Evolutionary conservation across 129 eudicot species (phyloP).

Genomic region (Centrapalus pauciflorus): DNA sequence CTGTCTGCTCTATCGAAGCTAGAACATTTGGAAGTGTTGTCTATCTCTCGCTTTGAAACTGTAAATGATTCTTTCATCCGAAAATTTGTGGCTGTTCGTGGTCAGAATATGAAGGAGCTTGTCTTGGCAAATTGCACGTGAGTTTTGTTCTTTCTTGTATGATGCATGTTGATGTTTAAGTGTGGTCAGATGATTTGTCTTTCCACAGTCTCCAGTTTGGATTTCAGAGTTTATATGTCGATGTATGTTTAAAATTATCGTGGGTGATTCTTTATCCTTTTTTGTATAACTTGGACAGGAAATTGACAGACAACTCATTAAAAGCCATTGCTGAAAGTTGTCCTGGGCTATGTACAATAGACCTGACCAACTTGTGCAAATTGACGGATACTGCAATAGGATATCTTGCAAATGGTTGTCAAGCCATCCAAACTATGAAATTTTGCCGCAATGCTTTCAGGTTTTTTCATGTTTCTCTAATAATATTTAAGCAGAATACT

Average conservation of each 20-base stretch:
- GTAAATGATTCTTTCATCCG: slow-evolving; percentile 61
- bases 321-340: slow-evolving; percentile 64
- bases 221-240: not conserved
- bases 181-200: not conserved
- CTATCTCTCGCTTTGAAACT: slow-evolving; percentile 54
- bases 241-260: not conserved
- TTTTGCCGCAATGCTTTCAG: slow-evolving; percentile 69
- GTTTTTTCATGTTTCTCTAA: slow-evolving; percentile 19
- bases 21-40: slow-evolving; percentile 60
- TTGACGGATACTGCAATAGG: slow-evolving; percentile 68
- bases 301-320: slow-evolving; percentile 67
- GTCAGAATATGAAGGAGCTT: slow-evolving; percentile 70
- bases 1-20: slow-evolving; percentile 63
- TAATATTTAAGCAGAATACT: not conserved
- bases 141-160: slow-evolving; percentile 20
- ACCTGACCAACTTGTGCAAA: slow-evolving; percentile 45
- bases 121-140: slow-evolving; percentile 73
- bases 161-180: not conserved
- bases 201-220: not conserved
- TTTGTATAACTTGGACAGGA: slow-evolving; percentile 38
- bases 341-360: slow-evolving; percentile 51
- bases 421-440: slow-evolving; percentile 43
- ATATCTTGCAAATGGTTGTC: slow-evolving; percentile 85
- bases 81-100: slow-evolving; percentile 41
- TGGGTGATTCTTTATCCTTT: not conserved